These are phyloP conservation scores for Penicillium sp. DNA, from an alignment of 2,329 filamentous ascomycete species.

Conservation along the genomic window DNA sequence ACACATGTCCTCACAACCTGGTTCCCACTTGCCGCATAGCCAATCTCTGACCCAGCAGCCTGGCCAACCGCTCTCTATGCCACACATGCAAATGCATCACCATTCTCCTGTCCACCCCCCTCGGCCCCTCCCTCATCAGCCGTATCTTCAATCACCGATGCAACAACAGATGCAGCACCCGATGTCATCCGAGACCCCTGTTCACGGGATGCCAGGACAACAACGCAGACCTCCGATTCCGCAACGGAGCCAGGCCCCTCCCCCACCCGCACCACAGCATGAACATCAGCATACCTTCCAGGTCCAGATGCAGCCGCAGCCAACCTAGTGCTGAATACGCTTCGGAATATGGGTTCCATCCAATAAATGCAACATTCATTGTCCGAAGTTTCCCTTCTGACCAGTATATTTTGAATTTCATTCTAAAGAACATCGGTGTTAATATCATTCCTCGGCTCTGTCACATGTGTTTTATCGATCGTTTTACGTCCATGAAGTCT, in stretches of 20 bases:
- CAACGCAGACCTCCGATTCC: constrained; percentile 11
- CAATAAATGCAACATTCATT: not conserved
- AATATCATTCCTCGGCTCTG: not conserved
- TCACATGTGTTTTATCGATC: not conserved
- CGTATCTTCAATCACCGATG: constrained; percentile 24
- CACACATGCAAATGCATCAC: constrained; percentile 26
- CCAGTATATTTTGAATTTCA: not conserved
- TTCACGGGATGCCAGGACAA: constrained; percentile 11
- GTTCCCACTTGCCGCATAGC: constrained; percentile 1
- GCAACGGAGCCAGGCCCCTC: constrained; percentile 18
- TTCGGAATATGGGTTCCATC: not conserved
- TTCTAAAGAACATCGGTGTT: not conserved
- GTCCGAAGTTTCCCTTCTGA: not conserved
- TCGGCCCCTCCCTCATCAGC: constrained; percentile 19
- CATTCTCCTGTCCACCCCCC: constrained; percentile 17
- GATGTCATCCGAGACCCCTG: constrained; percentile 15
- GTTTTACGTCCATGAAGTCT: constrained; percentile 1
- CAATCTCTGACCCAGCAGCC: constrained; percentile 1
- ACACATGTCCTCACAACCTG: constrained; percentile 13
- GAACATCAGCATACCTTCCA: constrained; percentile 29
- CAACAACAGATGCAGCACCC: constrained; percentile 20
- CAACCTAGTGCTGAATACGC: constrained; percentile 10
- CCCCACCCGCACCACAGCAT: constrained; percentile 26
- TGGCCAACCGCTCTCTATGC: constrained; percentile 20
- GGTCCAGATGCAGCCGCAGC: constrained; percentile 24